phyloP scores from a whole-genome alignment of 2,329 filamentous ascomycete species.

The Beauveria rudraprayagi region DNA sequence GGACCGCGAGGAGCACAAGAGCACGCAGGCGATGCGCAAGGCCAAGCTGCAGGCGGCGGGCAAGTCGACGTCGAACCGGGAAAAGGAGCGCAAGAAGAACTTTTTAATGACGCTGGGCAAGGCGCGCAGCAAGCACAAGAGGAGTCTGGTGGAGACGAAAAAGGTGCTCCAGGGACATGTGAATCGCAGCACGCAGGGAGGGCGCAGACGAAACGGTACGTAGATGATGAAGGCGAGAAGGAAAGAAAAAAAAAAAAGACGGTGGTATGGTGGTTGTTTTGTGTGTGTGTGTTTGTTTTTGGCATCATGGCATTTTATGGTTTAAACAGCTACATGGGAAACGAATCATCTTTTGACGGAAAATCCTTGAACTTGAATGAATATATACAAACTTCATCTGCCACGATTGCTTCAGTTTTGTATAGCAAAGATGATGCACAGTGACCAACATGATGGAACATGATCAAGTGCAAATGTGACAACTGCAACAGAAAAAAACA shows the following conservation, averaged over 20 bases:
- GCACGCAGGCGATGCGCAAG: conserved; percentile 73
- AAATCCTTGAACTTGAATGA: not conserved
- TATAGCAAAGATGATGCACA: not conserved
- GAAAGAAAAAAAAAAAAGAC: not conserved
- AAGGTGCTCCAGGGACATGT: conserved; percentile 76
- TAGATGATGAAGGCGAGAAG: conserved; percentile 12
- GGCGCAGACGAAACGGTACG: conserved; percentile 63
- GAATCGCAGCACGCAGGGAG: conserved; percentile 75
- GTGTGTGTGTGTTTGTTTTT: not conserved
- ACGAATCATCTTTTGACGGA: too few relatives aligned
- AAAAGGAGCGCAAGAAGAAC: conserved; percentile 97
- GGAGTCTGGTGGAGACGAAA: conserved; percentile 78
- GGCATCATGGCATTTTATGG: conserved; percentile 4
- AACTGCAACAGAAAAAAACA: not conserved
- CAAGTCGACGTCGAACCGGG: conserved; percentile 94
- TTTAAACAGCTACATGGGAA: not conserved
- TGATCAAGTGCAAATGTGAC: not conserved
- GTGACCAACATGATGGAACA: not conserved
- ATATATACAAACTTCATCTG: not conserved
- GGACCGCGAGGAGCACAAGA: conserved; percentile 71
- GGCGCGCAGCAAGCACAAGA: conserved; percentile 91
- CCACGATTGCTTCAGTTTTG: not conserved
- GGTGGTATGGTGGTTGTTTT: too few relatives aligned
- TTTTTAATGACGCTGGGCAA: conserved; percentile 97
- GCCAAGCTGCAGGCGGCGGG: conserved; percentile 81